These are phyloP conservation scores for Imleria badia DNA, from an alignment of 768 basidiomycete species.

Conservation along the genomic window DNA sequence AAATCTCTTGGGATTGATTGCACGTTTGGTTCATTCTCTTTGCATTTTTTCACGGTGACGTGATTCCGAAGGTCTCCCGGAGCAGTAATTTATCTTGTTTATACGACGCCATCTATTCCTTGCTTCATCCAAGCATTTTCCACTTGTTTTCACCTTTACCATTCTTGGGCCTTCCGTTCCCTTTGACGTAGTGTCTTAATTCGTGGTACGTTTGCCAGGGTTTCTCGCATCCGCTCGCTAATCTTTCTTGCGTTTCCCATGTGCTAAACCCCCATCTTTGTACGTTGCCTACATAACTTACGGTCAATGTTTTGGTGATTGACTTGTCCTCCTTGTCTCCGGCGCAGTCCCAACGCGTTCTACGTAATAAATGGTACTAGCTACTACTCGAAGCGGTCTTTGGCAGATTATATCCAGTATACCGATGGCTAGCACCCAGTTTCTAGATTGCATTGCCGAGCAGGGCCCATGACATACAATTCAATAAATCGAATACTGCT, in stretches of 20 bases:
- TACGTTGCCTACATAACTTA: slow-evolving; percentile 4
- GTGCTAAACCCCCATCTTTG: slow-evolving; percentile 5
- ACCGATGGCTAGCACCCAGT: background rate
- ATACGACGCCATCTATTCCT: slow-evolving; percentile 18
- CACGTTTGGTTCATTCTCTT: slow-evolving; percentile 6
- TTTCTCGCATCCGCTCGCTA: background rate
- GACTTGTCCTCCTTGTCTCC: background rate
- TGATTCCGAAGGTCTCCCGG: background rate
- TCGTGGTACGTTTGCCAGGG: background rate
- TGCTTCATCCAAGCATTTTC: slow-evolving; percentile 2
- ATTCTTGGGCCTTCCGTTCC: slow-evolving; percentile 13
- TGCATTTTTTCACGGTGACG: slow-evolving; percentile 2
- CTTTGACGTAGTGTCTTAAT: slow-evolving; percentile 3
- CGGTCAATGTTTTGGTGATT: background rate
- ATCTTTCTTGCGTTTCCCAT: slow-evolving; percentile 8
- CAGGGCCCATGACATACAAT: background rate
- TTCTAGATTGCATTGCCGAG: background rate
- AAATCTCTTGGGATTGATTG: background rate
- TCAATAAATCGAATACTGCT: background rate
- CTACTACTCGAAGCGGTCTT: slow-evolving; percentile 10
- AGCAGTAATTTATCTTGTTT: slow-evolving; percentile 32
- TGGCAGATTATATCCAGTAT: slow-evolving; percentile 1
- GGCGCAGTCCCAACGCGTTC: background rate
- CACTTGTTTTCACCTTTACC: slow-evolving; percentile 6
- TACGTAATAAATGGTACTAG: background rate